Conservation (phyloP, 768 basidiomycete species). For the Lentinula raphanica region DNA sequence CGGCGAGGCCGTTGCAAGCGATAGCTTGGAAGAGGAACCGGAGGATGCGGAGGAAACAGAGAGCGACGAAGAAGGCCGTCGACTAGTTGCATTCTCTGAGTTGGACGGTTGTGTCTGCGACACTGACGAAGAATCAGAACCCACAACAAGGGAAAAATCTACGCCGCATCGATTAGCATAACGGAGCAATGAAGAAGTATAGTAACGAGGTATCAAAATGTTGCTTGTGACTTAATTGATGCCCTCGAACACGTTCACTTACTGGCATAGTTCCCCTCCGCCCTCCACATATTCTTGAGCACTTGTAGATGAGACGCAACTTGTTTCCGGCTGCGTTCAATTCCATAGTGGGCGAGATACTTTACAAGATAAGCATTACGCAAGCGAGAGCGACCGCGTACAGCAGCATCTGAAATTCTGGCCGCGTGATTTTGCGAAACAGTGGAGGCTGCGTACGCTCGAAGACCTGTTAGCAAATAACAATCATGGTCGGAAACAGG, state of each 20-base stretch:
- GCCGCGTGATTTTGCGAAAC: constrained; percentile 45
- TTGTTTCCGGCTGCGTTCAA: constrained; percentile 78
- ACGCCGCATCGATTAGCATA: constrained; percentile 6
- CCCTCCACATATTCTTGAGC: constrained; percentile 84
- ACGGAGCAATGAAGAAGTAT: no score
- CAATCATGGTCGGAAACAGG: background rate
- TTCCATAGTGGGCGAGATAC: constrained; percentile 63
- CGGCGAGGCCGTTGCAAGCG: background rate
- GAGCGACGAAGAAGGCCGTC: constrained; percentile 24
- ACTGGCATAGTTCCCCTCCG: constrained; percentile 51
- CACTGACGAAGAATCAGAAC: background rate
- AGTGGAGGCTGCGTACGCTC: constrained; percentile 76
- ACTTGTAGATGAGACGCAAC: constrained; percentile 89
- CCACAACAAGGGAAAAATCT: background rate
- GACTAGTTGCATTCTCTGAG: background rate
- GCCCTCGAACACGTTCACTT: constrained; percentile 8
- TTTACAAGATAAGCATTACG: constrained; percentile 85
- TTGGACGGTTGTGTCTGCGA: background rate
- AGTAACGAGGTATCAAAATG: no score
- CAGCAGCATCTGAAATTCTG: background rate
- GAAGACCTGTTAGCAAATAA: constrained; percentile 45
- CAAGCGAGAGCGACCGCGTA: constrained; percentile 68
- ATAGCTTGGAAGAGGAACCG: constrained; percentile 21
- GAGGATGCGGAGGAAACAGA: constrained; percentile 45
- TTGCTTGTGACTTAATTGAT: no score